Base-by-base conservation (phyloP, 225 moss, liverwort and hornwort genomes). In the Sphagnum tenellum region DNA sequence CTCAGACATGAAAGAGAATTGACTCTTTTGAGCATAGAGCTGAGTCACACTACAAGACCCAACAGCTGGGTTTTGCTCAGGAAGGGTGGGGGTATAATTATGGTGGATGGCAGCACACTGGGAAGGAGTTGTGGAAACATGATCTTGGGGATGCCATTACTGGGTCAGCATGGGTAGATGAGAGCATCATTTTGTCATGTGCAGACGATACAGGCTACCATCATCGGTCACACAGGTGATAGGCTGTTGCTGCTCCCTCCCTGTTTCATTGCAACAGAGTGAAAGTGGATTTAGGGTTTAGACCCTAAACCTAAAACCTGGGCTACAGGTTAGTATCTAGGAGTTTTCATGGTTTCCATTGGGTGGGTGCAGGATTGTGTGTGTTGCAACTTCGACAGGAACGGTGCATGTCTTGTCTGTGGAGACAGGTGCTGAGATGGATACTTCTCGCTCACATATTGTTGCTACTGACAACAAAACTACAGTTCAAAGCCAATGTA, bases 101-200 rank as follows among this genome's bases (percentile, higher is more conserved):
- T 11, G 44, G 45, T 67, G 70, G 48, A 12, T 73, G 29, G 75
- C 74, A 81, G 81, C 59, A 68, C 47, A 65, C 73, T 60, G 81
- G 81, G 48, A 58, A 48, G 5, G 51, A 67, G 48, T 47, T 74
- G 64, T 81, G 81, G 81, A 77, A 74, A 58, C 68, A 81, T 50
- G 53, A 74, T 44, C 57, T 77, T 5, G 81, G 77, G 12, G 71
- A 71, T 50, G 71, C 81, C 13, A 68, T 81, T 65, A 74, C 74
- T 9, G 65, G 77, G 12, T 81, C 77, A 8, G 71, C 76, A 3
- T 74, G 57, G 13, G 81, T 81, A 14, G 77, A 77, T 62, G 81
- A 77, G 53, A 62, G 63, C 44, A 65, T 71, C 10, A 12, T 59
- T 13, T 71, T 69, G 52, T 68, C 62, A 13, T 65, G 65, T 50